These are phyloP conservation scores for Ilex paraguariensis DNA, from an alignment of 305 asterid species.

Conservation along the genomic window DNA sequence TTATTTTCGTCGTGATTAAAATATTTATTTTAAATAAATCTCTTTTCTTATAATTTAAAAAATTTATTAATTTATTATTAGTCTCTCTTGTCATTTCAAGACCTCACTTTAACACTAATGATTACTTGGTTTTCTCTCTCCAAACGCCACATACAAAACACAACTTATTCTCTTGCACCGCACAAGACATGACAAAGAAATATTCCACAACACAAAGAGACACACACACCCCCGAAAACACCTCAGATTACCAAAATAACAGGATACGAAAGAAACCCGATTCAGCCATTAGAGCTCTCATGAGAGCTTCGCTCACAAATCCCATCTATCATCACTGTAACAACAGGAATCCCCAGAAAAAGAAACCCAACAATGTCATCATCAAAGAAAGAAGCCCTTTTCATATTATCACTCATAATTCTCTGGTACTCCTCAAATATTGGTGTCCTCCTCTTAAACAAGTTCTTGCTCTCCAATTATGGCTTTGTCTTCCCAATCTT, in stretches of 20 bases:
- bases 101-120: too few relatives aligned
- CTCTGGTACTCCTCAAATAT: conserved; percentile 86
- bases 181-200: too few relatives aligned
- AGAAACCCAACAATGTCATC: conserved; percentile 15
- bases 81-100: too few relatives aligned
- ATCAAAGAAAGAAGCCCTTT: conserved; percentile 38
- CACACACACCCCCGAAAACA: too few relatives aligned
- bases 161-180: too few relatives aligned
- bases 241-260: background rate
- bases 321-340: conserved; percentile 1
- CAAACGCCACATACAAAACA: too few relatives aligned
- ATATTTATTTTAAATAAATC: too few relatives aligned
- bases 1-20: too few relatives aligned
- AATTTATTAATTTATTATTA: too few relatives aligned
- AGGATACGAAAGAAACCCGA: background rate
- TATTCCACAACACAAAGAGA: too few relatives aligned
- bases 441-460: conserved; percentile 93
- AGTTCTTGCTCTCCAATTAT: conserved; percentile 79
- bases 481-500: conserved; percentile 83
- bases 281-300: background rate
- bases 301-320: background rate
- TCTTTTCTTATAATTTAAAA: too few relatives aligned
- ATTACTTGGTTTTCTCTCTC: too few relatives aligned
- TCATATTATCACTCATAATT: conserved; percentile 52
- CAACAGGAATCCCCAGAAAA: conserved; percentile 8